Evolutionary conservation across 2,329 filamentous ascomycete genomes (phyloP), one percentile per base, ranked within the genome.

Genomic region (Pyricularia sp.): DNA sequence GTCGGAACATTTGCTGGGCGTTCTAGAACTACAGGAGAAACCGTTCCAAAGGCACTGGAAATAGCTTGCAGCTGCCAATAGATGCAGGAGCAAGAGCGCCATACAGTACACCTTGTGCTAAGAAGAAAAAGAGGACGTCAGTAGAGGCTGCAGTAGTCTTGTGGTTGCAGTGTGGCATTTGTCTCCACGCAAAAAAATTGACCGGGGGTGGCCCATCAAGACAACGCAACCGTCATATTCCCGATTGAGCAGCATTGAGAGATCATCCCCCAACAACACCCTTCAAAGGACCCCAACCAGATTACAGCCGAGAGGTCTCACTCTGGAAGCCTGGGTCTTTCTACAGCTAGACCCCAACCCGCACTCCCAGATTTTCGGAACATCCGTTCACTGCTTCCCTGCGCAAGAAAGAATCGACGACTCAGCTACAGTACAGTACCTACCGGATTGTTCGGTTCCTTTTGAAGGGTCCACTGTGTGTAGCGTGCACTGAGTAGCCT

Each of bases 231-330:
- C 42, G 42, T 55, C 42, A 55, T 55, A 55, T 55, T 55, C 42
- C 42, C 42, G 42, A 55, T 55, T 55, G 42, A 55, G 42, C 42
- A 55, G 42, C 42, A 69, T 70, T 69, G 70, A 70, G 66, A 70
- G 64, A 31, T 36, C 64, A 30, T 36, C 36, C 30, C 64, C 64
- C 64, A 65, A 65, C 64, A 65, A 65, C 64, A 65, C 30, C 64
- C 28, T 7, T 65, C 36, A n/a, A 42, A 42, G 12, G 31, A 31
- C 64, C 64, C 64, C 30, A 36, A 36, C 64, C 64, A 36, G 64
- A 65, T 65, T 36, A 65, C 20, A 55, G 42, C 42, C 42, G 42
- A n/a, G 42, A 55, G 42, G 14, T 55, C 42, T 55, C 42, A 55
- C 42, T 36, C 42, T n/a, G 42, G 42, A 55, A 55, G 42, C n/a